phyloP scores from a whole-genome alignment of 78 protist genomes.

The Dictyostelium discoideum region DNA sequence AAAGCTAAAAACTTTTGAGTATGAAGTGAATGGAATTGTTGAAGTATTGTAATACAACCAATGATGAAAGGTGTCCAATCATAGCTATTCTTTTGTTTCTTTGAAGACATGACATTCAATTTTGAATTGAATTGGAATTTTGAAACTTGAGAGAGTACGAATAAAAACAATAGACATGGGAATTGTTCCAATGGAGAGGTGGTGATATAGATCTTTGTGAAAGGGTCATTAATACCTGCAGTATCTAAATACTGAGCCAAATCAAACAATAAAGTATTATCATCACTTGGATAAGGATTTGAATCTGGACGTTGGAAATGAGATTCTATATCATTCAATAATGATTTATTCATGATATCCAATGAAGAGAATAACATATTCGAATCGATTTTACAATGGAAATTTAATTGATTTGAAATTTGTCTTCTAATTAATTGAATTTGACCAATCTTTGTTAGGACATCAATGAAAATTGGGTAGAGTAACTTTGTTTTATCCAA shows the following conservation, averaged over 20 bases:
- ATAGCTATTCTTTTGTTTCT: conserved; percentile 45
- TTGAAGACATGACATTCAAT: conserved; percentile 44
- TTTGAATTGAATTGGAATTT: conserved; percentile 63
- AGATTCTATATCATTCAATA: conserved; percentile 82
- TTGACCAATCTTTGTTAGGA: conserved; percentile 85
- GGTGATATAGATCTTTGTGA: conserved; percentile 89
- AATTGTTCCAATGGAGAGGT: conserved; percentile 76
- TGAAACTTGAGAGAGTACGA: conserved; percentile 71
- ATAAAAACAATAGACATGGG: conserved; percentile 65
- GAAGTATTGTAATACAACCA: conserved; percentile 93
- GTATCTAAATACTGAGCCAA: conserved; percentile 86
- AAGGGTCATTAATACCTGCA: conserved; percentile 89
- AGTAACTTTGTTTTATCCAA: conserved; percentile 41
- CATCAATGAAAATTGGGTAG: conserved; percentile 73
- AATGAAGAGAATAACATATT: conserved; percentile 81
- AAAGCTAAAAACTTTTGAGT: conserved; percentile 73
- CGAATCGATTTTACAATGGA: conserved; percentile 86
- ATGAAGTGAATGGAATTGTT: conserved; percentile 92
- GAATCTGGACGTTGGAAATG: conserved; percentile 90
- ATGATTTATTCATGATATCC: conserved; percentile 83
- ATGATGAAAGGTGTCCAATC: conserved; percentile 91
- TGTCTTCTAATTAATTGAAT: conserved; percentile 90
- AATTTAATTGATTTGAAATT: conserved; percentile 84
- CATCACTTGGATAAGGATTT: conserved; percentile 91
- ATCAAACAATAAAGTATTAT: conserved; percentile 84